These are phyloP conservation scores for Neurospora discreta DNA, from an alignment of 495 filamentous ascomycete genomes.

Conservation along the genomic window DNA sequence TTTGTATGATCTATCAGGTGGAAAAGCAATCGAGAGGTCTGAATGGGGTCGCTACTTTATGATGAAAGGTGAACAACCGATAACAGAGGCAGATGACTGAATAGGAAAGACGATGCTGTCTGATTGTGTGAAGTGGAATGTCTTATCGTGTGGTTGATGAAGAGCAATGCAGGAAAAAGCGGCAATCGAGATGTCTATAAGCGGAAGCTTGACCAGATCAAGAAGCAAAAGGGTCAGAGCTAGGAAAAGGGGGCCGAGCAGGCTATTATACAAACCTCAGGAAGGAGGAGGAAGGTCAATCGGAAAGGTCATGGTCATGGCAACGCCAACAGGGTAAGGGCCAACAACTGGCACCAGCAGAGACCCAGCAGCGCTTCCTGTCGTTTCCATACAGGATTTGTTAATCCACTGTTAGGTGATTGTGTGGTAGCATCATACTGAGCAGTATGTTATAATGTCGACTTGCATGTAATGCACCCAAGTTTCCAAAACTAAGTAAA, in stretches of 20 bases:
- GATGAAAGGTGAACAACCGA: background rate
- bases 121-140: background rate
- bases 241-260: background rate
- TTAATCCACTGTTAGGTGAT: background rate
- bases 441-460: background rate
- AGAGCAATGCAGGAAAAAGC: background rate
- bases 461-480: background rate
- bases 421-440: background rate
- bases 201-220: background rate
- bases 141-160: background rate
- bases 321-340: background rate
- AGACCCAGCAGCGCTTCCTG: background rate
- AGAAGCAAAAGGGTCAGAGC: background rate
- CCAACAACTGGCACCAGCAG: background rate
- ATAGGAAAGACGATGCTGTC: background rate
- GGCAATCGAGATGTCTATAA: background rate
- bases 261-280: background rate
- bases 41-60: background rate
- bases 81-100: background rate
- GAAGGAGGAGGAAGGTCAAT: background rate
- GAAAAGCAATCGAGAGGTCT: background rate
- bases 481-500: background rate
- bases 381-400: background rate
- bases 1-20: background rate
- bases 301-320: background rate